Conservation (phyloP, 495 filamentous ascomycete species). For the Eremomyces bilateralis region DNA sequence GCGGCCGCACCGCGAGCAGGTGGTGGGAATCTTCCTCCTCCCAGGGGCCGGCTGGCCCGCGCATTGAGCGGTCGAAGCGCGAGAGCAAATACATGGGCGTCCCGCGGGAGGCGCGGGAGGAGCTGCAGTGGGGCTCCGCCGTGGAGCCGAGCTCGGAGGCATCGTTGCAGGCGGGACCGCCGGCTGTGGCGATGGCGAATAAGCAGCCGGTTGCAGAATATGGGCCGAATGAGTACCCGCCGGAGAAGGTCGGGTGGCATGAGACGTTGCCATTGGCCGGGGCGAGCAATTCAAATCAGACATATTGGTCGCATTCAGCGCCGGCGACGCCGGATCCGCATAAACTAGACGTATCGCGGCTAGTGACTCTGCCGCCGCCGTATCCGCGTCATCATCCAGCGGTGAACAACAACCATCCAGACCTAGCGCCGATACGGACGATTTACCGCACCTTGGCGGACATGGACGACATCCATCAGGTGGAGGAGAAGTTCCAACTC, state of each 20-base stretch:
- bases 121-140: slow-evolving; percentile 2
- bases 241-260: slow-evolving; percentile 67
- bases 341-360: slow-evolving; percentile 67
- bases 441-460: slow-evolving; percentile 59
- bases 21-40: slow-evolving; percentile 79
- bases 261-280: slow-evolving; percentile 29
- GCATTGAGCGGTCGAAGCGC: slow-evolving; percentile 53
- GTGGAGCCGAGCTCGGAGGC: slow-evolving; percentile 1
- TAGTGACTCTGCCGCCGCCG: slow-evolving; percentile 81
- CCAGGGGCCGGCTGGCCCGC: slow-evolving; percentile 25
- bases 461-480: slow-evolving; percentile 47
- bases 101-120: slow-evolving; percentile 22
- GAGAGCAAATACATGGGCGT: slow-evolving; percentile 94
- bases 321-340: slow-evolving; percentile 22
- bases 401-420: slow-evolving; percentile 85
- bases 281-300: slow-evolving; percentile 3
- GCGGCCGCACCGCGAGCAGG: slow-evolving; percentile 69
- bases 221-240: slow-evolving; percentile 51
- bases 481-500: slow-evolving; percentile 36
- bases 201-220: slow-evolving; percentile 48
- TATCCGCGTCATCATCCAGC: slow-evolving; percentile 88
- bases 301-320: slow-evolving; percentile 15
- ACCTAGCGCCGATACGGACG: slow-evolving; percentile 54
- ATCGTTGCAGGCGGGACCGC: slow-evolving; percentile 9
- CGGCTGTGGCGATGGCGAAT: slow-evolving; percentile 25